Conservation (phyloP, 208 protist species). For the Trichomonas gallinae region DNA sequence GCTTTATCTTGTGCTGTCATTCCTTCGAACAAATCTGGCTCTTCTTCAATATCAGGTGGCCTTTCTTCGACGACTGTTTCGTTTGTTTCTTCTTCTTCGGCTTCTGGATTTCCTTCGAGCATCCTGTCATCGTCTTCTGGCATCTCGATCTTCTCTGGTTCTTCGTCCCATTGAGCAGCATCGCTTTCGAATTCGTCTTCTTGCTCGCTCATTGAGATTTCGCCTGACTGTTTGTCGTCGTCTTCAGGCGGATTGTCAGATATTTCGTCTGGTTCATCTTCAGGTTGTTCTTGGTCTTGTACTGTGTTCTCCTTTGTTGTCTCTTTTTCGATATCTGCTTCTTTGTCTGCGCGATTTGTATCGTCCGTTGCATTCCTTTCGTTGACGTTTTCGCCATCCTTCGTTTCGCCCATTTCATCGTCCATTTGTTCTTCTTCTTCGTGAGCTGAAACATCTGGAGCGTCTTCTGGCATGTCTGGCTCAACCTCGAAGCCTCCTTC, state of each 20-base stretch:
- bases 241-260: neutral
- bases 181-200: constrained; percentile 30
- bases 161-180: constrained; percentile 41
- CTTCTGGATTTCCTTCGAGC: constrained; percentile 54
- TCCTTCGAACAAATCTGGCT: neutral
- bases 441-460: neutral
- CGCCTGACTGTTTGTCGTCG: neutral
- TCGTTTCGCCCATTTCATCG: constrained; percentile 18
- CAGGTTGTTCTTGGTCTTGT: neutral
- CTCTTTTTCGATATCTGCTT: neutral
- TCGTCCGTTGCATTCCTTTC: neutral
- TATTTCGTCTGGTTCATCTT: neutral
- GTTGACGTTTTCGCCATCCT: neutral
- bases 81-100: constrained; percentile 52
- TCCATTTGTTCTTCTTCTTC: constrained; percentile 24
- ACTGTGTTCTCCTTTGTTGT: constrained; percentile 2
- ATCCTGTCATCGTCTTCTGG: neutral
- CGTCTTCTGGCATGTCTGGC: neutral
- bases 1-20: neutral
- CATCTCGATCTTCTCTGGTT: constrained; percentile 57
- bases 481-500: constrained; percentile 8
- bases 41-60: constrained; percentile 15
- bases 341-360: neutral
- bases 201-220: constrained; percentile 15
- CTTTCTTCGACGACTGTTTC: constrained; percentile 32